Evolutionary conservation across 139 green algal species (phyloP).

Genomic region (Gonium pectorale): DNA sequence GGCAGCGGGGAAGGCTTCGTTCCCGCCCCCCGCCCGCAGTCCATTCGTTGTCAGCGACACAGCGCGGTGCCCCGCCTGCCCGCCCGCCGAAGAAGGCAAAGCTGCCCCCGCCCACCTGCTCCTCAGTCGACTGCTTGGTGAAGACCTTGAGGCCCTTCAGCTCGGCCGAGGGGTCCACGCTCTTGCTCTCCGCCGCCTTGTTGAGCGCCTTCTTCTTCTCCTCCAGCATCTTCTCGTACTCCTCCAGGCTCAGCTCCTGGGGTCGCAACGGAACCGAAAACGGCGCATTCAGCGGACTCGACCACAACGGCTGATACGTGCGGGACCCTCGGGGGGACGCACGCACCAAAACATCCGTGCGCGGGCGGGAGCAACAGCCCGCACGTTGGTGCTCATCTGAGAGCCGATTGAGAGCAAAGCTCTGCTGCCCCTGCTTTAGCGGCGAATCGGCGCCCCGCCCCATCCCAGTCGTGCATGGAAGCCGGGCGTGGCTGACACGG

Average conservation of each 20-base stretch:
- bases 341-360: too few species aligned
- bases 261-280: too few species aligned
- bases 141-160: conserved; percentile 51
- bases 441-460: too few species aligned
- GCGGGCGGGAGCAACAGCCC: too few species aligned
- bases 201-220: conserved; percentile 86
- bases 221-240: conserved; percentile 80
- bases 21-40: neutral
- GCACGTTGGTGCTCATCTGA: too few species aligned
- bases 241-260: conserved; percentile 79
- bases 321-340: too few species aligned
- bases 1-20: neutral
- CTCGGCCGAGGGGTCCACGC: conserved; percentile 52
- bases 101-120: conserved; percentile 20
- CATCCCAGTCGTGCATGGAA: too few species aligned
- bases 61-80: neutral
- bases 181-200: conserved; percentile 62
- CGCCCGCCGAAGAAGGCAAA: neutral
- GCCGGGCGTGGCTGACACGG: too few species aligned
- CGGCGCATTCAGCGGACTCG: too few species aligned
- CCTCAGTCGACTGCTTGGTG: conserved; percentile 37
- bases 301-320: too few species aligned
- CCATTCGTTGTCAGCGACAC: neutral
- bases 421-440: too few species aligned
- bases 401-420: too few species aligned